Conservation (phyloP, 768 basidiomycete genomes). For the Paxillus rubicundulus region DNA sequence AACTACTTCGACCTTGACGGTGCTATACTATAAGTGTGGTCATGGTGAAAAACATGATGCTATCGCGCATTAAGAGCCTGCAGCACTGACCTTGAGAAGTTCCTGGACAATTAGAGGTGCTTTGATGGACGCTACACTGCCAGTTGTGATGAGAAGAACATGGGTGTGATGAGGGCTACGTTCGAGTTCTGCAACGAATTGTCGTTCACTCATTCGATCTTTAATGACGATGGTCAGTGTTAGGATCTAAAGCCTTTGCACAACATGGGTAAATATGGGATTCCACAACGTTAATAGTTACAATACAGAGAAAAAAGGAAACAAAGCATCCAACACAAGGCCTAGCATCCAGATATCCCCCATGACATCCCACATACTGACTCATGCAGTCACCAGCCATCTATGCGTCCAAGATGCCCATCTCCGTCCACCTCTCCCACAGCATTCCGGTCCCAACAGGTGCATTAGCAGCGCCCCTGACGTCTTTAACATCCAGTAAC, state of each 20-base stretch:
- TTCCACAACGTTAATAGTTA: conserved; percentile 3
- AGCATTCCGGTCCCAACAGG: conserved; percentile 73
- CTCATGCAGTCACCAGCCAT: background rate
- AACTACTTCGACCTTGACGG: conserved; percentile 80
- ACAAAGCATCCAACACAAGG: background rate
- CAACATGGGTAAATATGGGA: background rate
- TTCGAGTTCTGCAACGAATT: conserved; percentile 29
- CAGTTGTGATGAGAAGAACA: conserved; percentile 82
- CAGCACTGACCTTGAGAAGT: conserved; percentile 57
- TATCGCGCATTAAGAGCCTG: background rate
- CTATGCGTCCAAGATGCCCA: conserved; percentile 62
- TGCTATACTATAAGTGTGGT: conserved; percentile 52
- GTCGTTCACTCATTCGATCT: conserved; percentile 1
- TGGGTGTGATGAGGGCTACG: conserved; percentile 39
- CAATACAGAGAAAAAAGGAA: conserved; percentile 13
- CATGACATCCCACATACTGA: background rate
- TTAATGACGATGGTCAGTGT: background rate
- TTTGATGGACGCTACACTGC: conserved; percentile 96
- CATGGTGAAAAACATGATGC: background rate
- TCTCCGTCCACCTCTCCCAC: conserved; percentile 89
- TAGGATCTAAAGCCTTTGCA: background rate
- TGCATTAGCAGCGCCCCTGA: conserved; percentile 63
- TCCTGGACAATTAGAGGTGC: conserved; percentile 85
- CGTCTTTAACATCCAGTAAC: conserved; percentile 83
- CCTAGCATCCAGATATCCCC: background rate